Evolutionary conservation across 2,329 filamentous ascomycete species (phyloP), one percentile per base, ranked within the genome.

Genomic region (Coniochaeta prunicola): DNA sequence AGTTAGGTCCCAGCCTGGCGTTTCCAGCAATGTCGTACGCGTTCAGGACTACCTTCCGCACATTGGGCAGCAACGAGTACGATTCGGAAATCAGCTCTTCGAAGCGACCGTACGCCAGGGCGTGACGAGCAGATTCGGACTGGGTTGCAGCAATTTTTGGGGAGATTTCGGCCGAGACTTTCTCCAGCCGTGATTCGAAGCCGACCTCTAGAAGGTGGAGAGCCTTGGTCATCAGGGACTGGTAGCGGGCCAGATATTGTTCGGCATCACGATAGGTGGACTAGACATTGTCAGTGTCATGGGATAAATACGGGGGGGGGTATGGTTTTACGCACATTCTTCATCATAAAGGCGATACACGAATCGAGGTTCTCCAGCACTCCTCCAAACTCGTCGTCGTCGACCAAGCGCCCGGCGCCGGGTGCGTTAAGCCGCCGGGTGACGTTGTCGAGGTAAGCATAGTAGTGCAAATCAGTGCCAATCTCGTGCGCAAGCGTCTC

Each of bases 341-440:
- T 80, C 61, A 90, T 84, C 92, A 97, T 97, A 69, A 97, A 97
- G 31, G 87, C 88, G 65, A 99, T 85, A 70, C 93, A 99, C 57
- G 91, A 86, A 73, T 97, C 92, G 56, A 99, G 78, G 62, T 91
- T 93, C 53, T 84, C 82, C 55, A 99, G 77, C 80, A 97, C 96
- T 57, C 96, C 90, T 2, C 89, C 86, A 68, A 97, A 97, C 50
- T 90, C 89, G 56, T 88, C 86, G 59, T 88, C 88, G 53, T 92
- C 89, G 17, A 97, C 92, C 58, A 96, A 80, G 59, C 88, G 91
- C 55, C 90, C 87, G 21, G 93, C 92, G 1, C 92, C 92, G 0
- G 94, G 92, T 0, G 92, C 92, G 76, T 97, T 97, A 59, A 99
- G 83, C 15, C 92, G 84, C 58, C 92, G 84, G 0, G 92, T 96